A percentile compares a stretch with the other conserved stretches of the same genome.
Evolutionary conservation across 495 filamentous ascomycete genomes (phyloP).

Genomic region (Hypomontagnella monticulosa): DNA sequence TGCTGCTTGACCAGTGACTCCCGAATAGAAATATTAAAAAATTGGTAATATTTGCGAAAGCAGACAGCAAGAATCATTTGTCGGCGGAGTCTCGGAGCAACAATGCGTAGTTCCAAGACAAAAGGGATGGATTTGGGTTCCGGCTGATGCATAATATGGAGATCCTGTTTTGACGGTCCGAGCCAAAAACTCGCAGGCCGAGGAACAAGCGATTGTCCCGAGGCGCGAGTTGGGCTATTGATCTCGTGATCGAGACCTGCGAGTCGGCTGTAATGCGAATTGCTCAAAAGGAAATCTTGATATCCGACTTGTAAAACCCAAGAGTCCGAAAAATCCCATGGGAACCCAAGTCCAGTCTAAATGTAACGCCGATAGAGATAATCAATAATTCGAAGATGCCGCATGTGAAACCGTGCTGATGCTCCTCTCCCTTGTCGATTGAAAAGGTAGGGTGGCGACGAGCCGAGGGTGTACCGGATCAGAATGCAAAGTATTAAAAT

Average conservation of each 20-base stretch:
- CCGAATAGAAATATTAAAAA: constrained; percentile 43
- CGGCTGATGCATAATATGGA: constrained; percentile 24
- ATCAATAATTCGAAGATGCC: constrained; percentile 34
- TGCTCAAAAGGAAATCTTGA: constrained; percentile 28
- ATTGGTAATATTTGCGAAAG: constrained; percentile 34
- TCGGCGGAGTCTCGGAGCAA: constrained; percentile 34
- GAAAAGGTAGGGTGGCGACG: constrained; percentile 53
- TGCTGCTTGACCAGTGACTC: constrained; percentile 43
- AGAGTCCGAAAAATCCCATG: constrained; percentile 39
- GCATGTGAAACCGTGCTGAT: constrained; percentile 40
- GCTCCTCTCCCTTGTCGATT: constrained; percentile 44
- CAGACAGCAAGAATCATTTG: constrained; percentile 20
- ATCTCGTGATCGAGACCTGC: constrained; percentile 10
- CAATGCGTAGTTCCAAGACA: constrained; percentile 35
- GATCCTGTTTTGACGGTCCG: constrained; percentile 20
- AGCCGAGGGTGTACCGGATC: constrained; percentile 49
- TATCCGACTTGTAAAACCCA: constrained; percentile 27
- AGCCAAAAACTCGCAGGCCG: constrained; percentile 25
- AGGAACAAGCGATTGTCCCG: constrained; percentile 25
- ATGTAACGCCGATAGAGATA: constrained; percentile 49
- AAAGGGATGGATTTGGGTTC: constrained; percentile 29
- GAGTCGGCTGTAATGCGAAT: constrained; percentile 28
- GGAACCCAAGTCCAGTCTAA: constrained; percentile 46
- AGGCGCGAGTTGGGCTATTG: neutral
- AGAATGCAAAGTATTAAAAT: constrained; percentile 55